phyloP scores from a whole-genome alignment of 495 filamentous ascomycete genomes.

The Niebla homalea region DNA sequence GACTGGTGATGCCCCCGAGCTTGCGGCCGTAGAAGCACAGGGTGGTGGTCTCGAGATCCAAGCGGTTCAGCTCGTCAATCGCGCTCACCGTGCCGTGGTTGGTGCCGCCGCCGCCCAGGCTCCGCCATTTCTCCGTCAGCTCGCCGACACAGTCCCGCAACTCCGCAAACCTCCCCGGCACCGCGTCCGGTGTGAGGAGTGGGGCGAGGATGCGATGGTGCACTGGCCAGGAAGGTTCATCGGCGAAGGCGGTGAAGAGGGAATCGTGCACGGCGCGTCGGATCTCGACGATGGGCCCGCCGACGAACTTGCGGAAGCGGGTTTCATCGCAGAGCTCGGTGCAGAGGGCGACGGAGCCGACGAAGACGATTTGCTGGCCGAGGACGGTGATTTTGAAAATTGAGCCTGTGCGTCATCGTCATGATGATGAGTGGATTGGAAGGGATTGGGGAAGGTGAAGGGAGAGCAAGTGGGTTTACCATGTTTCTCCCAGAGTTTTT shows the following conservation, averaged over 20 bases:
- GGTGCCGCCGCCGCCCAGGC: conserved; percentile 19
- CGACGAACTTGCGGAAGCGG: conserved; percentile 53
- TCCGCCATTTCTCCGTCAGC: conserved; percentile 54
- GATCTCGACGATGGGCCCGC: conserved; percentile 44
- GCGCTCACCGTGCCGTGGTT: conserved; percentile 37
- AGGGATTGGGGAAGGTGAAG: no score
- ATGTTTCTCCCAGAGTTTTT: conserved; percentile 50
- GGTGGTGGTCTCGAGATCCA: conserved; percentile 58
- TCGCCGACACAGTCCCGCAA: conserved; percentile 58
- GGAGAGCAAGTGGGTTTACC: conserved; percentile 20
- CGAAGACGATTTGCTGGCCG: conserved; percentile 37
- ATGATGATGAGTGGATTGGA: conserved; percentile 4
- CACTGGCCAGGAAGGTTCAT: conserved; percentile 57
- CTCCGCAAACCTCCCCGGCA: conserved; percentile 28
- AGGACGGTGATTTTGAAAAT: conserved; percentile 58
- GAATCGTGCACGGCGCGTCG: conserved; percentile 51
- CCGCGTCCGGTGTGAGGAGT: conserved; percentile 24
- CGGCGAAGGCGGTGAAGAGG: conserved; percentile 55
- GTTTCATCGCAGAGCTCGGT: conserved; percentile 62
- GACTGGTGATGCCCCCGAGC: conserved; percentile 21
- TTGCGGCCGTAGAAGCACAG: conserved; percentile 43
- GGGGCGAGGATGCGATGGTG: conserved; percentile 50
- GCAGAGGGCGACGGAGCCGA: conserved; percentile 42
- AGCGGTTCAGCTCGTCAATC: conserved; percentile 56
- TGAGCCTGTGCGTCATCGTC: conserved; percentile 35